A percentile compares a stretch with the other conserved stretches of the same genome.
Conservation (phyloP, 768 basidiomycete genomes). For the Kwoniella europaea region DNA sequence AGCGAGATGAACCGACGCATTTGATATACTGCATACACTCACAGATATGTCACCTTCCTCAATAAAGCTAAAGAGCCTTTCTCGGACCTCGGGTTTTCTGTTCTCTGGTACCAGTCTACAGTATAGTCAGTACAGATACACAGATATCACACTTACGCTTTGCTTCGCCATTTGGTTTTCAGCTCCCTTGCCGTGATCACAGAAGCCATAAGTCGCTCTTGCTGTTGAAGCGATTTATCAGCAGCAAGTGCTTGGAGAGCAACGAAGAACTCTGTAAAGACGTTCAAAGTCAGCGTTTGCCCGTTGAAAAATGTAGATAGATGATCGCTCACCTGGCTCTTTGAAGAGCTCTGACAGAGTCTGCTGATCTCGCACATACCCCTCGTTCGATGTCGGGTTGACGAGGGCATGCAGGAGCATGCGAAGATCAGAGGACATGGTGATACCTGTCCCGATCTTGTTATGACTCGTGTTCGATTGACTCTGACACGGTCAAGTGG, state of each 20-base stretch:
- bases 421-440: constrained; percentile 29
- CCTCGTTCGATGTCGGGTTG: constrained; percentile 39
- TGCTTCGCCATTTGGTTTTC: constrained; percentile 57
- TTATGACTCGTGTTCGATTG: neutral
- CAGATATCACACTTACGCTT: constrained; percentile 37
- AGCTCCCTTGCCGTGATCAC: constrained; percentile 54
- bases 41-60: constrained; percentile 51
- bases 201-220: constrained; percentile 49
- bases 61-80: constrained; percentile 53
- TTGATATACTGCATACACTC: constrained; percentile 3
- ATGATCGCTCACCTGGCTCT: constrained; percentile 41
- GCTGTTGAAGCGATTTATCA: constrained; percentile 39
- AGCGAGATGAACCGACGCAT: too few species aligned
- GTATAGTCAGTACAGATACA: neutral
- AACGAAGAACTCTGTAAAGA: constrained; percentile 44
- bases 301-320: neutral
- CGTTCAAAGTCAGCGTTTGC: neutral
- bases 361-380: constrained; percentile 44
- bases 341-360: constrained; percentile 47
- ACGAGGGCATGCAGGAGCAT: constrained; percentile 38
- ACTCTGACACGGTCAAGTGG: neutral
- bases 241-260: constrained; percentile 47
- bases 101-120: constrained; percentile 49
- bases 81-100: constrained; percentile 49
- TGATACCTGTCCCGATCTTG: neutral